Evolutionary conservation across 2,329 filamentous ascomycete species (phyloP), one percentile per base, ranked within the genome.

Genomic region (Neofusicoccum laricinum): DNA sequence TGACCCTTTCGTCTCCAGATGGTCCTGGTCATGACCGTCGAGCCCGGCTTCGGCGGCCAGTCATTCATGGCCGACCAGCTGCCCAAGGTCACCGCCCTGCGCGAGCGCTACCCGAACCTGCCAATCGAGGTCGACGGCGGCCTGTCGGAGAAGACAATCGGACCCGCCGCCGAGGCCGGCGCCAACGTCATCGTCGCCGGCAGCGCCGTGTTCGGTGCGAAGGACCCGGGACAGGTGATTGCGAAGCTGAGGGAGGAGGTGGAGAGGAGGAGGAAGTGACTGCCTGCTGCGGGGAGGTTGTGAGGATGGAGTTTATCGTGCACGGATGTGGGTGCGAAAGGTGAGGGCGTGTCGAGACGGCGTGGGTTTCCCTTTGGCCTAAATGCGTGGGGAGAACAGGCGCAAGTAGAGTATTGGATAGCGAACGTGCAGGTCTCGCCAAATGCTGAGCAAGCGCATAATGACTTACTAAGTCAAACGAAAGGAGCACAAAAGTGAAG

Each of bases 51-150:
- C 75, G 95, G 95, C 67, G 95, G 95, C 6, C 95, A 99, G 76
- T 97, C 97, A 75, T 99, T 99, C 84, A 98, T 98, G 93, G 88
- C 92, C 12, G 92, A 91, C 6, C 92, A 97, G 81, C 86, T 99
- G 69, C 93, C 94, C 74, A 99, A 99, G 81, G 95, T 99, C 25
- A 80, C 90, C 69, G 92, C 89, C 43, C 83, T 99, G 70, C 88
- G 95, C 66, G 81, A 89, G 74, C 88, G 86, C 72, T 99, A 98
- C 76, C 94, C 95, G 2, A 86, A 97, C 5, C 81, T 99, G 67
- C 95, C 97, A 80, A 99, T 99, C 72, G 95, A 99, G 80, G 94
- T 99, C 45, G 95, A 99, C 76, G 95, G 95, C 61, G 95, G 95
- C 2, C 79, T 99, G 49, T 93, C 92, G 1, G 88, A 92, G 62